Evolutionary conservation across 805 yeast genomes (phyloP), one percentile per base, ranked within the genome.

Genomic region (Schwanniomyces yamadae): DNA sequence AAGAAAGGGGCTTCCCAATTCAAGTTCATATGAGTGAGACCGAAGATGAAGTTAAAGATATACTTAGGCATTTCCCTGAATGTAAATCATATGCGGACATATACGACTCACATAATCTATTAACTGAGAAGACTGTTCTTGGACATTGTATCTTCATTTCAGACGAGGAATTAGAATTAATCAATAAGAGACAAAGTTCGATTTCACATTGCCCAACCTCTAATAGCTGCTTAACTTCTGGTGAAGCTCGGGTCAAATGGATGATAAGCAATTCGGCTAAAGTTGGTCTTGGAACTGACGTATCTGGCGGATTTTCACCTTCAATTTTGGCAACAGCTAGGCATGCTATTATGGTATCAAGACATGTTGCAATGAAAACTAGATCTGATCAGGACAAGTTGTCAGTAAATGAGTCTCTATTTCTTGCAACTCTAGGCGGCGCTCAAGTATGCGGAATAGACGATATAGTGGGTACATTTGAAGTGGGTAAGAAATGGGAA

Each of bases 131-230:
- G 17, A 28, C 31, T n/a, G 16, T 28, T 13, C 31, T 28, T 28
- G 31, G 31, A 28, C 31, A 28, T 18, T 28, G 31, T 16, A 7
- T 28, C 8, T 28, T 28, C 17, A 16, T 17, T 28, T 28, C 31
- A 11, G 31, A 28, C 7, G 21, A 28, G 2, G 96, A 88, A 54
- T 67, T 76, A 25, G 63, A 68, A 10, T 40, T 81, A 16, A 64
- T 89, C 28, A 67, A 65, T 39, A 41, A 48, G 14, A 67, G 73
- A 8, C 59, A 73, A 6, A 58, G 83, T 16, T 91, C 95, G 10
- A 75, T 88, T 13, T 73, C 93, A 1, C 96, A 89, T 57, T 88
- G 96, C 60, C 96, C 96, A 2, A 75, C 84, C 6, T 82, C 91
- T 13, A 88, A 88, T 57, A 78, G 89, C 3, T 75, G 88, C 4